Evolutionary conservation across 2,329 filamentous ascomycete genomes (phyloP).

Genomic region (Xylaria sp.): DNA sequence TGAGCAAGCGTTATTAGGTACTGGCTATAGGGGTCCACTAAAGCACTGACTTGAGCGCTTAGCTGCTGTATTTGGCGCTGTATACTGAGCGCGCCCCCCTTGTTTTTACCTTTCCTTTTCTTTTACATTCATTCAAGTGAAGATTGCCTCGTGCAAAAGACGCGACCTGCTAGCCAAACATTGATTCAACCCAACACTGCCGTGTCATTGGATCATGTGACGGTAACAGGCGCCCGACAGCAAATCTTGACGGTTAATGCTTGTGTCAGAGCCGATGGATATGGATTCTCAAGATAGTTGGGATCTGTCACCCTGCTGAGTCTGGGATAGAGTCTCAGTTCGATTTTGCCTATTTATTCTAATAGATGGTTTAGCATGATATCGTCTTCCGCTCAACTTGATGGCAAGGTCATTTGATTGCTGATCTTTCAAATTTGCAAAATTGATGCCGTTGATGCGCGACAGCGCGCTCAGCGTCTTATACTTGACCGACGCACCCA

Average conservation of each 20-base stretch:
- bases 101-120: background rate
- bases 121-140: no score
- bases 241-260: slow-evolving; percentile 37
- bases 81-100: background rate
- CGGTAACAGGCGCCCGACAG: slow-evolving; percentile 49
- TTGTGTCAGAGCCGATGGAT: slow-evolving; percentile 38
- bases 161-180: slow-evolving; percentile 9
- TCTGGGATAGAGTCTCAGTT: no score
- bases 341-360: no score
- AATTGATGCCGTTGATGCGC: no score
- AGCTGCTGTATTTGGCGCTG: background rate
- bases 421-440: no score
- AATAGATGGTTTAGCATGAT: no score
- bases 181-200: slow-evolving; percentile 9
- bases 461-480: slow-evolving; percentile 20
- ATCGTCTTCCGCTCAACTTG: no score
- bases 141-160: background rate
- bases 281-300: no score
- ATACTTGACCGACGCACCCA: slow-evolving; percentile 24
- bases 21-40: background rate
- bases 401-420: no score
- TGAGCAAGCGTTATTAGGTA: no score
- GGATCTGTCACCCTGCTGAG: no score
- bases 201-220: slow-evolving; percentile 41
- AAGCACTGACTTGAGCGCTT: background rate